Percentiles rank a stretch among this genome's conserved stretches.
Evolutionary conservation across 306 rosid genomes (phyloP).

Genomic region (Dalbergia oliveri): DNA sequence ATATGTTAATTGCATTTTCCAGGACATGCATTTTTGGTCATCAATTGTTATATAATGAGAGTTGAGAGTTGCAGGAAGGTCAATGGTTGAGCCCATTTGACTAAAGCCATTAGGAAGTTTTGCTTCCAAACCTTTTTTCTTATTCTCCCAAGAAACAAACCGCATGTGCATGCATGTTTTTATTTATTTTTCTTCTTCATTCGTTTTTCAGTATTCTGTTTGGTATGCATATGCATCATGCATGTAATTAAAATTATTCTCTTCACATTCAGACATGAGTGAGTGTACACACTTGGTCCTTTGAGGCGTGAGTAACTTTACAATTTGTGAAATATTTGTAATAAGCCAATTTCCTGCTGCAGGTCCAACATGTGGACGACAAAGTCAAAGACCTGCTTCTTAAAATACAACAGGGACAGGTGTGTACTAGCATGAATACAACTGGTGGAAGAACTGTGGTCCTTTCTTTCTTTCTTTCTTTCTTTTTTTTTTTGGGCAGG

Average conservation of each 20-base stretch:
- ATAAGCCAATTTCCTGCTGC: conserved; percentile 38
- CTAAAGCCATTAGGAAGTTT: conserved; percentile 1
- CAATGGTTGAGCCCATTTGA: not conserved
- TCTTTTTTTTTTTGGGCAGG: not conserved
- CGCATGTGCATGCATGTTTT: not conserved
- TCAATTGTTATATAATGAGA: not conserved
- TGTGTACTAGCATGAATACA: conserved; percentile 44
- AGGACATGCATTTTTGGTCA: not conserved
- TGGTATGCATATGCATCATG: not conserved
- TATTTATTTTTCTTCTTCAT: not conserved
- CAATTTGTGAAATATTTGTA: conserved; percentile 1
- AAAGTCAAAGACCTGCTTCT: conserved; percentile 73
- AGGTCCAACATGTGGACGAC: conserved; percentile 79
- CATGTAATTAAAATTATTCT: not conserved
- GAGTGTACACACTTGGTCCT: not conserved
- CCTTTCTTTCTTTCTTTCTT: not conserved
- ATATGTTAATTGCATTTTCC: not conserved
- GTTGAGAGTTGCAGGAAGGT: not conserved
- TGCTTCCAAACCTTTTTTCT: not conserved
- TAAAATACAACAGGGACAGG: conserved; percentile 75
- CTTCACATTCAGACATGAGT: not conserved
- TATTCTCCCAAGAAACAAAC: not conserved
- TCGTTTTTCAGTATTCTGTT: not conserved
- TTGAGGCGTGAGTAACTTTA: conserved; percentile 18
- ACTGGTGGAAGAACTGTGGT: not conserved